Evolutionary conservation across 139 green algal genomes (phyloP).

Genomic region (Nannochloris sp.): DNA sequence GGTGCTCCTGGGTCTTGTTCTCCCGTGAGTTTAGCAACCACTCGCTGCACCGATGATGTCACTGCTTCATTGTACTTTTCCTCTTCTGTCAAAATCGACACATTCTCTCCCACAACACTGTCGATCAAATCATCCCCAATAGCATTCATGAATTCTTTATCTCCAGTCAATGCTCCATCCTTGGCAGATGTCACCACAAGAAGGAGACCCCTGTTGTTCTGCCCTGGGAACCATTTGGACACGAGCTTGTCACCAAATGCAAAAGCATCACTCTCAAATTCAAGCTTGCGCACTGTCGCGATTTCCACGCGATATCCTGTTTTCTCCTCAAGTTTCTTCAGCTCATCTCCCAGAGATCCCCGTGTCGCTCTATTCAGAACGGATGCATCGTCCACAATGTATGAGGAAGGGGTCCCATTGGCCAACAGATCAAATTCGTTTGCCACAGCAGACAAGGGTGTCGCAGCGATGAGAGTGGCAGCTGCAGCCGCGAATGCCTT

Average conservation of each 20-base stretch:
- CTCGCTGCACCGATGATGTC: conserved; percentile 55
- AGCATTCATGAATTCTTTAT: conserved; percentile 63
- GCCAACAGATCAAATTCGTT: conserved; percentile 83
- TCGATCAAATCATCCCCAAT: conserved; percentile 94
- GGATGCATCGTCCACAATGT: conserved; percentile 84
- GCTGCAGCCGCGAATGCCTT: conserved; percentile 14
- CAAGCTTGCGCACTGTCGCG: conserved; percentile 88
- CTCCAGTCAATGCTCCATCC: conserved; percentile 88
- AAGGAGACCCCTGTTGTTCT: conserved; percentile 82
- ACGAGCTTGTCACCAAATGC: conserved; percentile 85
- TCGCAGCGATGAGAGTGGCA: conserved; percentile 24
- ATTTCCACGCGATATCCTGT: conserved; percentile 82
- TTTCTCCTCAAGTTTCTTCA: conserved; percentile 64
- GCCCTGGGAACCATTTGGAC: conserved; percentile 68
- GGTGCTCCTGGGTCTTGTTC: conserved; percentile 42
- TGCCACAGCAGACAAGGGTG: conserved; percentile 40
- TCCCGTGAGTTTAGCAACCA: conserved; percentile 73
- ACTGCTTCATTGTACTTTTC: conserved; percentile 60
- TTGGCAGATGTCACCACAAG: conserved; percentile 89
- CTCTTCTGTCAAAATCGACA: conserved; percentile 80
- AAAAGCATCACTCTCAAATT: conserved; percentile 93
- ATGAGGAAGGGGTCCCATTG: conserved; percentile 53
- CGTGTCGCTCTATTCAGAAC: conserved; percentile 71
- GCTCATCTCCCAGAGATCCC: conserved; percentile 57
- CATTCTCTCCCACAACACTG: conserved; percentile 80